Percentiles rank a stretch among this genome's conserved stretches.
phyloP scores from a whole-genome alignment of 257 asterid genomes.

The Solanum pinnatisectum region DNA sequence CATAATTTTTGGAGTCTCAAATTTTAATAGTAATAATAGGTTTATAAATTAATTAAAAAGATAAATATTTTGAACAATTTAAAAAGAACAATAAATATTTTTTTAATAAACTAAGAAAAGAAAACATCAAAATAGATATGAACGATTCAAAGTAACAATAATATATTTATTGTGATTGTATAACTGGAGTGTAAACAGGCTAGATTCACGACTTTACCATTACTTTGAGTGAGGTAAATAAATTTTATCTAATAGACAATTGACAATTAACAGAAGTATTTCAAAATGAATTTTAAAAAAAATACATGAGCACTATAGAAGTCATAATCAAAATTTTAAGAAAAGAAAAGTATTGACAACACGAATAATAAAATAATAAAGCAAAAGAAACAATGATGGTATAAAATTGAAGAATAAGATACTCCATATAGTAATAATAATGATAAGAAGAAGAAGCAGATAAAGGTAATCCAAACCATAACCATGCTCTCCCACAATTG shows the following conservation, averaged over 20 bases:
- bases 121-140: neutral
- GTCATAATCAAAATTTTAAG: too few relatives aligned
- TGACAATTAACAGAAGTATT: neutral
- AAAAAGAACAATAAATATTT: neutral
- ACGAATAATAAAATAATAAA: too few relatives aligned
- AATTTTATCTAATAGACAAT: too few relatives aligned
- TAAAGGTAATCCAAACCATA: neutral
- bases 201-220: too few relatives aligned
- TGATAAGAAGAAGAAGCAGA: neutral
- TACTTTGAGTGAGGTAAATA: too few relatives aligned
- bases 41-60: too few relatives aligned
- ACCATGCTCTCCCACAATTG: neutral
- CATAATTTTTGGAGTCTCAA: neutral
- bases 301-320: neutral
- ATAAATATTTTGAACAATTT: too few relatives aligned
- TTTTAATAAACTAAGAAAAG: neutral
- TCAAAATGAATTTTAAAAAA: too few relatives aligned
- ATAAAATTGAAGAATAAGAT: too few relatives aligned
- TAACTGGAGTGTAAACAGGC: fast-evolving
- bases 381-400: neutral
- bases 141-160: neutral
- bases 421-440: neutral
- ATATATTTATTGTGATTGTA: neutral
- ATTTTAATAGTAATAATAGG: neutral
- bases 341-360: neutral